phyloP scores from a whole-genome alignment of 2,329 filamentous ascomycete species.

The Neofusicoccum laricinum region DNA sequence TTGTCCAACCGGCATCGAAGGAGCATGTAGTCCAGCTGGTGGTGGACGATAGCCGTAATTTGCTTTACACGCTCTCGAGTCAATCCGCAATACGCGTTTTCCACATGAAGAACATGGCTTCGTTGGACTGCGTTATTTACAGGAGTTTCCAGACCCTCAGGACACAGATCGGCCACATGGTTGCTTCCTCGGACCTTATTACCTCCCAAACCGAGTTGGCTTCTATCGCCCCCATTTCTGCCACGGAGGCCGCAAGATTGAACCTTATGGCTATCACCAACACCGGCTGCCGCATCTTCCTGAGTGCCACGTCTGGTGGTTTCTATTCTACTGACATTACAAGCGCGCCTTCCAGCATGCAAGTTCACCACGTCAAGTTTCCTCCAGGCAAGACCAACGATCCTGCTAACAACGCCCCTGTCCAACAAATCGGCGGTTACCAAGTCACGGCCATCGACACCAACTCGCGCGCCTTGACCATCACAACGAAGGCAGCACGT shows the following conservation, averaged over 20 bases:
- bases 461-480: slow-evolving; percentile 32
- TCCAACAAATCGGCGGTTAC: slow-evolving; percentile 12
- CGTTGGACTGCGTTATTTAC: slow-evolving; percentile 54
- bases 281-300: slow-evolving; percentile 85
- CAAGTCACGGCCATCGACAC: slow-evolving; percentile 26
- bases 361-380: slow-evolving; percentile 94
- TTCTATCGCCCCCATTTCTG: slow-evolving; percentile 80
- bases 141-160: slow-evolving; percentile 54
- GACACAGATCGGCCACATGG: slow-evolving; percentile 81
- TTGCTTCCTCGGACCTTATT: slow-evolving; percentile 68
- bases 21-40: slow-evolving; percentile 76
- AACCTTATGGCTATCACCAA: slow-evolving; percentile 88
- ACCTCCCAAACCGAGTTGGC: slow-evolving; percentile 67
- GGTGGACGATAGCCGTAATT: slow-evolving; percentile 81
- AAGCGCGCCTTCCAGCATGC: slow-evolving; percentile 74
- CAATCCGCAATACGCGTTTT: slow-evolving; percentile 88
- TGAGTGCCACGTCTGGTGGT: slow-evolving; percentile 81
- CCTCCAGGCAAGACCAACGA: slow-evolving; percentile 57
- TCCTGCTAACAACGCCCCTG: slow-evolving; percentile 19
- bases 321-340: slow-evolving; percentile 53
- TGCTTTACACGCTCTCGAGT: slow-evolving; percentile 88
- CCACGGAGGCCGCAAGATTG: slow-evolving; percentile 74
- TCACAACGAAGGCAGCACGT: slow-evolving; percentile 40
- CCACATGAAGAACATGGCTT: slow-evolving; percentile 66
- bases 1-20: slow-evolving; percentile 31